Evolutionary conservation across 2,329 filamentous ascomycete species (phyloP).

Genomic region (Ceratocystis variospora): DNA sequence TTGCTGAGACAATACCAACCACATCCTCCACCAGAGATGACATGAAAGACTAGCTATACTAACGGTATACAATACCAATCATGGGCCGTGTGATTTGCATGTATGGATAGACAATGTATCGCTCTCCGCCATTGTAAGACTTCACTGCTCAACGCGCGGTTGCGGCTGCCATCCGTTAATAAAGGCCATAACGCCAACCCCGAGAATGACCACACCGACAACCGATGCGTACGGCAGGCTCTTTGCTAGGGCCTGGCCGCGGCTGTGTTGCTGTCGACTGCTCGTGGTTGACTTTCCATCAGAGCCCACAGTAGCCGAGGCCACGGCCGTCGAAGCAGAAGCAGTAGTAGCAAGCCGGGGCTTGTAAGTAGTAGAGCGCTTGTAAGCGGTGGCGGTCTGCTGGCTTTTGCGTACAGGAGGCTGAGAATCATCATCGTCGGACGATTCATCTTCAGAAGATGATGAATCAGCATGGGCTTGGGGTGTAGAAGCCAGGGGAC

Average conservation of each 20-base stretch:
- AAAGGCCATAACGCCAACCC: conserved; percentile 75
- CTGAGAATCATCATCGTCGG: neutral
- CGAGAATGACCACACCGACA: conserved; percentile 66
- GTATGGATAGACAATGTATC: neutral
- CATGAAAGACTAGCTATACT: neutral
- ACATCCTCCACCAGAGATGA: neutral
- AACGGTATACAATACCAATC: neutral
- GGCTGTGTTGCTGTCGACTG: conserved; percentile 10
- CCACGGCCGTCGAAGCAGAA: neutral
- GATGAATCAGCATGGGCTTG: conserved; percentile 3
- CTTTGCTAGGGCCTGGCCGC: conserved; percentile 28
- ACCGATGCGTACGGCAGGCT: conserved; percentile 67
- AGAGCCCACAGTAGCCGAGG: neutral
- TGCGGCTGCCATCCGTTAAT: conserved; percentile 64
- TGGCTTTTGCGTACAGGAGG: neutral
- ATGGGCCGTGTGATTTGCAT: neutral
- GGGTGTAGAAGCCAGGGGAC: neutral
- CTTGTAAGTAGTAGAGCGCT: too few relatives aligned
- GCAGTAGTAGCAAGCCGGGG: too few relatives aligned
- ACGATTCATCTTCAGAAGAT: conserved; percentile 11
- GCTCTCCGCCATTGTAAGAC: neutral
- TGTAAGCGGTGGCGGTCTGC: neutral
- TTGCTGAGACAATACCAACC: neutral
- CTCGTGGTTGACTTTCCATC: neutral
- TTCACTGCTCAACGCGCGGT: conserved; percentile 23